Conservation (phyloP, 2,329 filamentous ascomycete genomes). For the Pseudocercospora eumusae region DNA sequence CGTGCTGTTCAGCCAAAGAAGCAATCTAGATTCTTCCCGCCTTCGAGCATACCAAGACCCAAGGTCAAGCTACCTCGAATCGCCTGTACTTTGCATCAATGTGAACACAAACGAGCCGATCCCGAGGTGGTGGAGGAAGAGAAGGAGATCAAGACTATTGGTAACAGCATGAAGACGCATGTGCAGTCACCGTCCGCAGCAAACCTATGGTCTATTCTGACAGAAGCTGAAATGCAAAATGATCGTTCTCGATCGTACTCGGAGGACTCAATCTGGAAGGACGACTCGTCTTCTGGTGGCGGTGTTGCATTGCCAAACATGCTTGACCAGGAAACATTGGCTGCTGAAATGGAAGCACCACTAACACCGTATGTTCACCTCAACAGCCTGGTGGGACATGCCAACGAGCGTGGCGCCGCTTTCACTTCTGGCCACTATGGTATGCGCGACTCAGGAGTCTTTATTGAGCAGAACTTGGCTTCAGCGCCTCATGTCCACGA, state of each 20-base stretch:
- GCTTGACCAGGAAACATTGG: background rate
- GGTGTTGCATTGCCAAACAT: constrained; percentile 1
- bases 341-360: constrained; percentile 29
- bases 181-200: constrained; percentile 23
- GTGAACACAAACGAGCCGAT: constrained; percentile 14
- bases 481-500: constrained; percentile 22
- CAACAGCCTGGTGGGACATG: constrained; percentile 34
- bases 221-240: background rate
- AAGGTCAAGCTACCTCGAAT: constrained; percentile 30
- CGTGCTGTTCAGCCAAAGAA: constrained; percentile 24
- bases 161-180: background rate
- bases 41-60: constrained; percentile 21
- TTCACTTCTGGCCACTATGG: constrained; percentile 17
- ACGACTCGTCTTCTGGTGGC: constrained; percentile 3
- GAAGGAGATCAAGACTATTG: background rate
- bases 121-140: background rate
- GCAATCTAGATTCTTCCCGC: constrained; percentile 37
- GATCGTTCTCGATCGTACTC: background rate
- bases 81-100: constrained; percentile 27
- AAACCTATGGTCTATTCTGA: constrained; percentile 35
- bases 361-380: constrained; percentile 34
- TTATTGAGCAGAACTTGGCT: constrained; percentile 19
- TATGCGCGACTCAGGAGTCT: constrained; percentile 26
- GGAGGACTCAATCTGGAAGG: background rate
- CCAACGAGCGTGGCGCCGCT: constrained; percentile 26